Conservation (phyloP, 2,329 filamentous ascomycete genomes). For the Microdochium bolleyi region DNA sequence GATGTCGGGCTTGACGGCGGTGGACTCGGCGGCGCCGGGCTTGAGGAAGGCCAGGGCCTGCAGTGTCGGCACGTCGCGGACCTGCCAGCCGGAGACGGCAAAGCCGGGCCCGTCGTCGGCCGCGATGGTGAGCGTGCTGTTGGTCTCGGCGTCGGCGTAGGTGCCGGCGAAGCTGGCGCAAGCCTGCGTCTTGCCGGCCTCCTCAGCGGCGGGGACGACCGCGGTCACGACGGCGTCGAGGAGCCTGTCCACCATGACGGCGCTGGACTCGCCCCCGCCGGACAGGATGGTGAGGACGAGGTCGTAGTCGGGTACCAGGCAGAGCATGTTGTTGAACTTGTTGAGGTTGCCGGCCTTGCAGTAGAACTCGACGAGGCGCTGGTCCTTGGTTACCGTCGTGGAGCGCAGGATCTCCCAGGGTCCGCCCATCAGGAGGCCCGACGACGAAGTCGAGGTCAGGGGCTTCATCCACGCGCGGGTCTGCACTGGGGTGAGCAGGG, state of each 20-base stretch:
- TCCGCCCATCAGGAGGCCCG: conserved; percentile 19
- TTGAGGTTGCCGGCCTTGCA: conserved; percentile 23
- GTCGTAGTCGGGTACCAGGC: conserved; percentile 23
- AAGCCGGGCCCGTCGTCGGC: conserved; percentile 30
- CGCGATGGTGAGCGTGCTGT: conserved; percentile 29
- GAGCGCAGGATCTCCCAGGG: conserved; percentile 25
- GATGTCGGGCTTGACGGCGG: conserved; percentile 7
- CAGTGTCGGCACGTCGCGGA: conserved; percentile 22
- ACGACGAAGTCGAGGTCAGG: conserved; percentile 15
- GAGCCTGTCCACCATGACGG: conserved; percentile 10
- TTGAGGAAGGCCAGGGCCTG: conserved; percentile 10
- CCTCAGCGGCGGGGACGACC: conserved; percentile 32
- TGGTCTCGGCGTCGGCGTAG: conserved; percentile 26
- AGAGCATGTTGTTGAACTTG: conserved; percentile 19
- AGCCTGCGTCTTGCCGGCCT: conserved; percentile 28
- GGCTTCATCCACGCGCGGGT: conserved; percentile 21
- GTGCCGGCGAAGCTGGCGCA: conserved; percentile 22
- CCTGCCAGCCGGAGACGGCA: conserved; percentile 25
- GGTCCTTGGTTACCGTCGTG: conserved; percentile 17
- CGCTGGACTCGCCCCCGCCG: conserved; percentile 12
- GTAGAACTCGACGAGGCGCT: conserved; percentile 22
- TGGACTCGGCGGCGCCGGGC: conserved; percentile 24
- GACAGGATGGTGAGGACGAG: conserved; percentile 19
- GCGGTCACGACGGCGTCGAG: conserved; percentile 19
- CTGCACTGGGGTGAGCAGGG: conserved; percentile 10